A percentile compares a stretch with the other conserved stretches of the same genome.
Evolutionary conservation across 2,329 filamentous ascomycete genomes (phyloP).

Genomic region (Coleophoma cylindrospora): DNA sequence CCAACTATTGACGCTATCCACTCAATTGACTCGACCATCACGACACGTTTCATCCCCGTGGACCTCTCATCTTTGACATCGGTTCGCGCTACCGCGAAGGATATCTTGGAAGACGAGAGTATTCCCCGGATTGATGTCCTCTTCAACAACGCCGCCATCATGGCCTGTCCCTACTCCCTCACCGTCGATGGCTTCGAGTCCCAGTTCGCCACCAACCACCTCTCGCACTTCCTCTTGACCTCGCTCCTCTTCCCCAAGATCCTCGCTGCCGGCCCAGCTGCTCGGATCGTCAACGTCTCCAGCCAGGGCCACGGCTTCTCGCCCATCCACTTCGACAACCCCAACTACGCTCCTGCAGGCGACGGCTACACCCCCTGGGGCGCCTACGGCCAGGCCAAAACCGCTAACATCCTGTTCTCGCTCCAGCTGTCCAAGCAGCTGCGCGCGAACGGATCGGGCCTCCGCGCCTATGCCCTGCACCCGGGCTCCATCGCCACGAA

Average conservation of each 20-base stretch:
- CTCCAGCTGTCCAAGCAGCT: background rate
- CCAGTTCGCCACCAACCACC: slow-evolving; percentile 16
- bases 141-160: slow-evolving; percentile 35
- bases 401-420: slow-evolving; percentile 29
- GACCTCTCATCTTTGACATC: slow-evolving; percentile 32
- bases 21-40: slow-evolving; percentile 6
- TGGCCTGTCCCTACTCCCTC: slow-evolving; percentile 24
- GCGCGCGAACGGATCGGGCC: background rate
- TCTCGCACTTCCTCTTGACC: slow-evolving; percentile 18
- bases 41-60: background rate
- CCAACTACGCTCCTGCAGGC: slow-evolving; percentile 24
- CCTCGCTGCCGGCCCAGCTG: slow-evolving; percentile 3
- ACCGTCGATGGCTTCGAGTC: slow-evolving; percentile 30
- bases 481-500: background rate
- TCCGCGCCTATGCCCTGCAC: background rate
- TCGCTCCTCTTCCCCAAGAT: slow-evolving; percentile 16
- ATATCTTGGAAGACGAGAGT: slow-evolving; percentile 28
- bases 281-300: slow-evolving; percentile 29
- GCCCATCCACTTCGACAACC: slow-evolving; percentile 28
- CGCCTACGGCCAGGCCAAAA: slow-evolving; percentile 36
- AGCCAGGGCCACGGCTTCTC: slow-evolving; percentile 30
- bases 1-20: slow-evolving; percentile 12
- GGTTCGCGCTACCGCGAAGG: slow-evolving; percentile 31
- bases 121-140: slow-evolving; percentile 32
- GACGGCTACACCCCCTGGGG: slow-evolving; percentile 20